These are phyloP conservation scores for Metroxylon sagu DNA, from an alignment of 176 grass and related monocot species.

Conservation along the genomic window DNA sequence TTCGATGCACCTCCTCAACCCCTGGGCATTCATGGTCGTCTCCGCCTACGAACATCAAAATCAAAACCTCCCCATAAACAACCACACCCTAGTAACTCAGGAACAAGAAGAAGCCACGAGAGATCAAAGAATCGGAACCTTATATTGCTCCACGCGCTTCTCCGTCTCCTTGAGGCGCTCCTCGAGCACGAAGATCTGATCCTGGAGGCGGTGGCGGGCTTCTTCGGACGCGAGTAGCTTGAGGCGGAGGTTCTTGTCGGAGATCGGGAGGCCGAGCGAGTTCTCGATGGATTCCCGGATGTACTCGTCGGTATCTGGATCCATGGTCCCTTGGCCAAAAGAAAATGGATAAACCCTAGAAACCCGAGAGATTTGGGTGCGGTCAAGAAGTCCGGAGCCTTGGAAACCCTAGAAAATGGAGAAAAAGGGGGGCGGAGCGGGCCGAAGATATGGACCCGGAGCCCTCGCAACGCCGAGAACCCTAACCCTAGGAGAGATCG, in stretches of 20 bases:
- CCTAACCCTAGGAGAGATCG: too few relatives aligned
- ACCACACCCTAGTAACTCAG: not conserved
- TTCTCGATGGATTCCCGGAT: slow-evolving; percentile 58
- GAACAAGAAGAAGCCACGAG: not conserved
- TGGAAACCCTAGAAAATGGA: too few relatives aligned
- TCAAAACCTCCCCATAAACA: not conserved
- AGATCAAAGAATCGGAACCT: slow-evolving; percentile 7
- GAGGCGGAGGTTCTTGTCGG: slow-evolving; percentile 45
- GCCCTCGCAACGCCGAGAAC: too few relatives aligned
- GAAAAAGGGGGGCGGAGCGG: too few relatives aligned
- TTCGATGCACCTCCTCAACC: slow-evolving; percentile 62
- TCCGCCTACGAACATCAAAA: slow-evolving; percentile 32
- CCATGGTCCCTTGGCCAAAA: slow-evolving; percentile 11
- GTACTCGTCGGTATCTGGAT: slow-evolving; percentile 50
- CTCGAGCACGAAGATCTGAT: slow-evolving; percentile 67
- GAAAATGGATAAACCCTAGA: not conserved
- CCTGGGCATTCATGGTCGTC: slow-evolving; percentile 62
- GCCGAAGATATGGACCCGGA: too few relatives aligned
- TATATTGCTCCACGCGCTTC: slow-evolving; percentile 37
- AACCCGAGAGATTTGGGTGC: too few relatives aligned
- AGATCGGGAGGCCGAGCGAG: slow-evolving; percentile 73
- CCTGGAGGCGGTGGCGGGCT: slow-evolving; percentile 58
- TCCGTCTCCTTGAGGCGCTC: slow-evolving; percentile 48
- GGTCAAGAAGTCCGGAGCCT: too few relatives aligned
- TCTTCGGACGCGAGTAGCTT: slow-evolving; percentile 78